phyloP scores from a whole-genome alignment of 768 basidiomycete genomes.

The Sutorius australiensis region DNA sequence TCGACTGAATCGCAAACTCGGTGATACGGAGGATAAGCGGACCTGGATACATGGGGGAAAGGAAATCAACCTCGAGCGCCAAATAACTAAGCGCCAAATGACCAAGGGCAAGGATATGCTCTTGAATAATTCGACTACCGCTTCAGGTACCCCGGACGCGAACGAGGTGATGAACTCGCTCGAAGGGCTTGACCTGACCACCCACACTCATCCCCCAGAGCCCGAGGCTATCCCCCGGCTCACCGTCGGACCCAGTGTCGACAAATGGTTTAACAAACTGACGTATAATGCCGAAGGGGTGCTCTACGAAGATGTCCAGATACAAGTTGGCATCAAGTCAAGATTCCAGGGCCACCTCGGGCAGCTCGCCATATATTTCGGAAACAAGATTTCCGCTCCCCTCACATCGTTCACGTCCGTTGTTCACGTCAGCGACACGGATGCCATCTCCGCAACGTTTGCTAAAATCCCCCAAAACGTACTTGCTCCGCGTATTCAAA shows the following conservation, averaged over 20 bases:
- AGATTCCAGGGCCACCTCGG: constrained; percentile 94
- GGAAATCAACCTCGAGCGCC: constrained; percentile 80
- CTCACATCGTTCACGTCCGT: constrained; percentile 88
- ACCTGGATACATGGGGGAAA: constrained; percentile 97
- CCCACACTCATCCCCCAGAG: constrained; percentile 20
- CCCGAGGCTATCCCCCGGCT: constrained; percentile 45
- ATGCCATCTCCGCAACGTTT: constrained; percentile 77
- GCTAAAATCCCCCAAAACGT: constrained; percentile 86
- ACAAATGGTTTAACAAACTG: constrained; percentile 87
- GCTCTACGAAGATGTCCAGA: constrained; percentile 91
- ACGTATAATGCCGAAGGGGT: constrained; percentile 80
- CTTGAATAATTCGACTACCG: constrained; percentile 34
- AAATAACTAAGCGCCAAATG: constrained; percentile 52
- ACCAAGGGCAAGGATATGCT: constrained; percentile 32
- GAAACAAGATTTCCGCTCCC: constrained; percentile 90
- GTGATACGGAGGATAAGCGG: constrained; percentile 91
- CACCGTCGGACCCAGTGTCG: constrained; percentile 65
- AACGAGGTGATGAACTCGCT: constrained; percentile 70
- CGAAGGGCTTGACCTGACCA: constrained; percentile 73
- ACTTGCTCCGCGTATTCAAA: constrained; percentile 79
- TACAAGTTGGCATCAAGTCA: constrained; percentile 95
- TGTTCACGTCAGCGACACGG: constrained; percentile 66
- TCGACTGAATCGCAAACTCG: constrained; percentile 83
- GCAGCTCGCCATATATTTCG: constrained; percentile 90
- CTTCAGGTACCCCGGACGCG: constrained; percentile 35